Evolutionary conservation across 2,329 filamentous ascomycete genomes (phyloP).

Genomic region (Knufia fluminis): DNA sequence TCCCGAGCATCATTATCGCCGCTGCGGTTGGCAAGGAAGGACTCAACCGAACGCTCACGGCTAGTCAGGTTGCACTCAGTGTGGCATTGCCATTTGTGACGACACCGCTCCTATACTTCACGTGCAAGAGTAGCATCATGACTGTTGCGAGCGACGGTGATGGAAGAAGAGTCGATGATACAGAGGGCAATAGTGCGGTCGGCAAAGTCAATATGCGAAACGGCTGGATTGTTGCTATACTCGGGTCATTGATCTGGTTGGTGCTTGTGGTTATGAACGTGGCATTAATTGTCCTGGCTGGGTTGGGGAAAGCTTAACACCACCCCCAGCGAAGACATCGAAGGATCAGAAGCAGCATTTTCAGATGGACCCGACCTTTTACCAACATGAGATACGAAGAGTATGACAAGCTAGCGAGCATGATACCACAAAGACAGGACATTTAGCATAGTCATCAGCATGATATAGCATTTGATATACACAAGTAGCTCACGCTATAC

Average conservation of each 20-base stretch:
- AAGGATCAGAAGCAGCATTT: too few relatives aligned
- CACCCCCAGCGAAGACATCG: too few relatives aligned
- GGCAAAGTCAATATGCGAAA: conserved; percentile 59
- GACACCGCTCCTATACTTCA: conserved; percentile 78
- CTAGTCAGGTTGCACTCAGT: conserved; percentile 67
- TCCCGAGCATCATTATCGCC: conserved; percentile 73
- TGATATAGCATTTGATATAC: neutral
- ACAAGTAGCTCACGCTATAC: neutral
- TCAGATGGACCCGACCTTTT: too few relatives aligned
- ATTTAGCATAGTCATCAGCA: too few relatives aligned
- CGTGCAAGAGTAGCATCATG: conserved; percentile 71
- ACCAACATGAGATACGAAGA: too few relatives aligned
- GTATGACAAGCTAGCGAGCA: too few relatives aligned
- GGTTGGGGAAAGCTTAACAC: conserved; percentile 44
- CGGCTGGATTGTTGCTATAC: conserved; percentile 51
- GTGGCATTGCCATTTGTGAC: conserved; percentile 74
- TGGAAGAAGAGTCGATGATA: conserved; percentile 8
- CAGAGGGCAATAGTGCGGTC: neutral
- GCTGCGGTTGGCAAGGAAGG: conserved; percentile 64
- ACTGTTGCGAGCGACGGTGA: conserved; percentile 47
- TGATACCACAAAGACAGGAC: neutral
- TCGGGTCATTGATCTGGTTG: conserved; percentile 60
- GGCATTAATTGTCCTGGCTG: conserved; percentile 59
- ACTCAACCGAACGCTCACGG: conserved; percentile 62
- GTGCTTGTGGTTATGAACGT: conserved; percentile 71